phyloP scores from a whole-genome alignment of 495 filamentous ascomycete genomes.

The Talaromyces ruber region DNA sequence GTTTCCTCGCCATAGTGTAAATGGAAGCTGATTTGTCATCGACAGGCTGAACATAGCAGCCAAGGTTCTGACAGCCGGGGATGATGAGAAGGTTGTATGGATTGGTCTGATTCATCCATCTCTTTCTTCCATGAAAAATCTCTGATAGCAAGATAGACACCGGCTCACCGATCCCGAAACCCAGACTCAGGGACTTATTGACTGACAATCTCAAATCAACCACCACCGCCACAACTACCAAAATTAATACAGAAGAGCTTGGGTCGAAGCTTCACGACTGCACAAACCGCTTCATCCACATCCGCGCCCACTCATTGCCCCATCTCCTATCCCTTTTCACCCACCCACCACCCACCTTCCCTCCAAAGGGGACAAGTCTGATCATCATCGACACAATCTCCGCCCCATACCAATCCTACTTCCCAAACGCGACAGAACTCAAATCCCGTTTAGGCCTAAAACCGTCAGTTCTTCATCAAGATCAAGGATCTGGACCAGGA shows the following conservation, averaged over 20 bases:
- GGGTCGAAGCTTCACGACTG: conserved; percentile 8
- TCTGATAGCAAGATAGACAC: conserved; percentile 31
- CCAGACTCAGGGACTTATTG: conserved; percentile 30
- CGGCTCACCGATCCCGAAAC: conserved; percentile 31
- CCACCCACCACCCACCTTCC: conserved; percentile 49
- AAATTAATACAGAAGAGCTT: background rate
- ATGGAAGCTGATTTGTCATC: conserved; percentile 2
- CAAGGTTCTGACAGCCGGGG: conserved; percentile 52
- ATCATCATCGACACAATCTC: conserved; percentile 74
- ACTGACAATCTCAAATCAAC: conserved; percentile 7
- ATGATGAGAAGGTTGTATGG: conserved; percentile 59
- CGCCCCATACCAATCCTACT: conserved; percentile 63
- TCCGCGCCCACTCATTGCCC: conserved; percentile 48
- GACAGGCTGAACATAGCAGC: conserved; percentile 59
- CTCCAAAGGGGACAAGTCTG: conserved; percentile 50
- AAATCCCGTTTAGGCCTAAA: conserved; percentile 18
- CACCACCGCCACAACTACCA: background rate
- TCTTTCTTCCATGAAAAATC: background rate
- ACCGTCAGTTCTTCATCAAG: conserved; percentile 7
- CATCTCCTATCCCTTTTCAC: conserved; percentile 69
- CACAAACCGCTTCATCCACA: conserved; percentile 32
- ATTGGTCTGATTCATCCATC: conserved; percentile 53
- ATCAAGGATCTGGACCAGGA: conserved; percentile 11
- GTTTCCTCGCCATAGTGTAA: background rate
- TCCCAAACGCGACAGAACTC: conserved; percentile 43